phyloP scores from a whole-genome alignment of 495 filamentous ascomycete species.

The Terfezia claveryi region DNA sequence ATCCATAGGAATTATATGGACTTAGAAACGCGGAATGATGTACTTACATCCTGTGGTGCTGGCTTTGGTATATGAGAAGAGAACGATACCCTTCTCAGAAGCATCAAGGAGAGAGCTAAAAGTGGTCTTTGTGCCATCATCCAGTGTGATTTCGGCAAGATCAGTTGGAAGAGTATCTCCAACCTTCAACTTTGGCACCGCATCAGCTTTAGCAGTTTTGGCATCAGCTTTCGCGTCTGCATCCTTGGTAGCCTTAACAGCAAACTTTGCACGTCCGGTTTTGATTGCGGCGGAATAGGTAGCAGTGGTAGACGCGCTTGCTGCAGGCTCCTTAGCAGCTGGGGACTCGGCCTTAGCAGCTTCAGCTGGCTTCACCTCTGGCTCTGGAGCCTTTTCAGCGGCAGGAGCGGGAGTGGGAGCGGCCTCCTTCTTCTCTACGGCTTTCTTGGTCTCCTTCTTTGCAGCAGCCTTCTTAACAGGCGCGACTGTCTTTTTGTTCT shows the following conservation, averaged over 20 bases:
- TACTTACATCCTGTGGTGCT: conserved; percentile 85
- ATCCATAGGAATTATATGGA: not conserved
- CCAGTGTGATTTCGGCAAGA: conserved; percentile 44
- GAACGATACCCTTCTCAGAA: conserved; percentile 64
- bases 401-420: not conserved
- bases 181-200: conserved; percentile 30
- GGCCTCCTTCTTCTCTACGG: conserved; percentile 23
- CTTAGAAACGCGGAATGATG: not conserved
- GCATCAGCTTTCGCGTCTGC: not conserved
- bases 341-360: conserved; percentile 16
- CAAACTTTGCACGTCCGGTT: conserved; percentile 1
- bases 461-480: not conserved
- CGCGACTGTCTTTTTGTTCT: not conserved
- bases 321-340: conserved; percentile 11
- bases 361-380: not conserved
- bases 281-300: not conserved
- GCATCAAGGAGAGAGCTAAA: conserved; percentile 56
- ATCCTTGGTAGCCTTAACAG: not conserved
- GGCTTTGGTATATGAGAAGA: conserved; percentile 60
- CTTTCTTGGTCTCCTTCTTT: conserved; percentile 10
- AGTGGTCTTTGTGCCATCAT: conserved; percentile 58
- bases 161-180: conserved; percentile 15
- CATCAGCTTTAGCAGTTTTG: conserved; percentile 1
- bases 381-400: not conserved
- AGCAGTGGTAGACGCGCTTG: conserved; percentile 3